Evolutionary conservation across 331 rosid species (phyloP).

Genomic region (Rosa hybrid): DNA sequence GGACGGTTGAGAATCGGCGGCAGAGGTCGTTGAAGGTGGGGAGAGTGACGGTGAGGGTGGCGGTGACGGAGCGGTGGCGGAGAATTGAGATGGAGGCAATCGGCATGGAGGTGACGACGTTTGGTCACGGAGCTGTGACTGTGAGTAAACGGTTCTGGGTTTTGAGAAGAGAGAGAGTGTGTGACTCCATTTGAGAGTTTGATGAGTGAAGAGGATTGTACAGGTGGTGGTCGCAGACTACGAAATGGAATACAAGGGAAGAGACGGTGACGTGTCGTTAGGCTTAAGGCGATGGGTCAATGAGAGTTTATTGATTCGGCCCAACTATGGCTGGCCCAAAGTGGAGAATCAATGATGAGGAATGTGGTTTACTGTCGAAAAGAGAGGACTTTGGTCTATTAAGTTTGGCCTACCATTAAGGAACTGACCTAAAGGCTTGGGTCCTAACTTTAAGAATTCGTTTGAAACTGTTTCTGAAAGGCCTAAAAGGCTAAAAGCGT

Average conservation of each 20-base stretch:
- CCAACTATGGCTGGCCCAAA: background rate
- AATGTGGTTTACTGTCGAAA: too few relatives aligned
- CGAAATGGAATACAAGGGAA: background rate
- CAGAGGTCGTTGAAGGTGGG: slow-evolving; percentile 23
- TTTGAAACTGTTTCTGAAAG: too few relatives aligned
- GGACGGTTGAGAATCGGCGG: slow-evolving; percentile 42
- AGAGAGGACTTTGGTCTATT: too few relatives aligned
- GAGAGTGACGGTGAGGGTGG: slow-evolving; percentile 23
- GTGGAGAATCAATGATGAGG: too few relatives aligned
- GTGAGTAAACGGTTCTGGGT: background rate
- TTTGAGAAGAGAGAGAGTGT: background rate
- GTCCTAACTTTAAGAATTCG: too few relatives aligned
- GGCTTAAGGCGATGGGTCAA: background rate
- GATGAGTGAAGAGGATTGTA: background rate
- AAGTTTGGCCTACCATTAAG: too few relatives aligned
- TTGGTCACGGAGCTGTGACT: background rate
- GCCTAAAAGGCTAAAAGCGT: too few relatives aligned
- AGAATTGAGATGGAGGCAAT: slow-evolving; percentile 62
- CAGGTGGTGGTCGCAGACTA: background rate
- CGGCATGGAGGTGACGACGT: slow-evolving; percentile 40
- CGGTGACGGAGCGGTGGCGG: slow-evolving; percentile 51
- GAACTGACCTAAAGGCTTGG: too few relatives aligned
- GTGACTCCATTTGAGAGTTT: background rate
- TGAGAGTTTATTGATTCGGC: background rate
- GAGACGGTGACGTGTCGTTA: slow-evolving; percentile 1